Conservation (phyloP, 768 basidiomycete species). For the Phylloporus scabripes region DNA sequence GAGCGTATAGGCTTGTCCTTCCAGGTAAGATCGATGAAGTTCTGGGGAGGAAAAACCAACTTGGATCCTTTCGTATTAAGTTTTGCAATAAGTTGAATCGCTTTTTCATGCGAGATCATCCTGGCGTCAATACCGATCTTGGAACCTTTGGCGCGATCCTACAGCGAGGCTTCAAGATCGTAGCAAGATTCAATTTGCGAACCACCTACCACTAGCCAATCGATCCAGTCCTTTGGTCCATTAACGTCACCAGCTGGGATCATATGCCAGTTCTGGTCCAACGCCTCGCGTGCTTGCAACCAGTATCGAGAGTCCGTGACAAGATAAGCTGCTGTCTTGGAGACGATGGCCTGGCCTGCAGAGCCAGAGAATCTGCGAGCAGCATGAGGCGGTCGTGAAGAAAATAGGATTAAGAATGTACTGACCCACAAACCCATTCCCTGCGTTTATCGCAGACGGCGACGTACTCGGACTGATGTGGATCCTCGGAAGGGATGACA, state of each 20-base stretch:
- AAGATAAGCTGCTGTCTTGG: constrained; percentile 62
- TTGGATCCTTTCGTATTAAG: constrained; percentile 53
- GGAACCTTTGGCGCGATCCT: constrained; percentile 37
- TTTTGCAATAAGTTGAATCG: constrained; percentile 51
- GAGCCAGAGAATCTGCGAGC: constrained; percentile 52
- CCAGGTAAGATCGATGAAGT: constrained; percentile 81
- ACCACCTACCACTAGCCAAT: constrained; percentile 61
- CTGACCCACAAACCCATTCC: constrained; percentile 73
- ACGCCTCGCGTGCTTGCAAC: constrained; percentile 65
- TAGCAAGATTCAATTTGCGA: neutral
- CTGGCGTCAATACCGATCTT: constrained; percentile 82
- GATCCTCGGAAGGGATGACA: constrained; percentile 73
- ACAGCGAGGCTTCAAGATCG: constrained; percentile 11
- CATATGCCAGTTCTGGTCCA: constrained; percentile 71
- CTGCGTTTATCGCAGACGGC: constrained; percentile 70
- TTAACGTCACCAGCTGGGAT: constrained; percentile 50
- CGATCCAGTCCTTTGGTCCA: constrained; percentile 69
- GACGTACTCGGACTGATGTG: constrained; percentile 81
- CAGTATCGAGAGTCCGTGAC: constrained; percentile 82
- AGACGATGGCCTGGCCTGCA: constrained; percentile 67
- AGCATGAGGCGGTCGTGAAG: constrained; percentile 13
- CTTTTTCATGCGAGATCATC: constrained; percentile 72
- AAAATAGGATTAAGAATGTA: constrained; percentile 26
- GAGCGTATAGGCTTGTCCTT: constrained; percentile 68
- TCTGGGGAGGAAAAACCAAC: constrained; percentile 76